Evolutionary conservation across 139 green algal genomes (phyloP), one percentile per base, ranked within the genome.

Genomic region (Klebsormidium nitens): DNA sequence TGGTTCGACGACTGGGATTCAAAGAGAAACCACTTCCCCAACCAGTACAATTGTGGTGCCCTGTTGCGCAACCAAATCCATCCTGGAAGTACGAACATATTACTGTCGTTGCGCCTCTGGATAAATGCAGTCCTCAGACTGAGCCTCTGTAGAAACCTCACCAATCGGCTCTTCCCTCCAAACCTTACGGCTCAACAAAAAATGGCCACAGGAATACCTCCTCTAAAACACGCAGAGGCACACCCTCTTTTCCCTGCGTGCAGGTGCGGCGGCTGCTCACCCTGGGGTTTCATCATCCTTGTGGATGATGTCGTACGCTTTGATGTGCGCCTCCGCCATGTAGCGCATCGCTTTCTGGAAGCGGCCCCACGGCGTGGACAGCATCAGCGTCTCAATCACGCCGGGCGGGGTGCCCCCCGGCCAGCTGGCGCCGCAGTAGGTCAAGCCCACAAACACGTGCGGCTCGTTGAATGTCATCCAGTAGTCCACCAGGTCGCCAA

Each of bases 381-480:
- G 64, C 8, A 49, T 19, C 29, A 58, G 38, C 19, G 44, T 35
- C 1, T 69, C 65, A 1, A 76, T 14, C 61, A 73, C 11, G 37
- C 46, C 36, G 36, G 72, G 49, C 1, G 63, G n/a, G n/a, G 36
- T 26, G 47, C 72, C 72, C 19, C 48, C 48, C 6, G 72, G 72
- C 72, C 72, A 80, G 6, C 34, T 65, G 14, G 65, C 72, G 19
- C 37, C 55, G 66, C 64, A 75, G 72, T 80, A 76, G 29, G 65
- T 76, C 36, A 80, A 60, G 17, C 69, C 69, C 42, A 59, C 55
- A 40, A 68, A 80, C 19, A 80, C 55, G 66, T 80, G 72, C 28
- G 72, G 72, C 65, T 80, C 72, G 61, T 80, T 80, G 72, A 80
- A 80, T n/a, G 58, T 78, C 23, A 72, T 28, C 46, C 56, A 80